Percentiles rank a stretch among this genome's conserved stretches.
Evolutionary conservation across 208 protist species (phyloP).

Genomic region (Leishmania major): DNA sequence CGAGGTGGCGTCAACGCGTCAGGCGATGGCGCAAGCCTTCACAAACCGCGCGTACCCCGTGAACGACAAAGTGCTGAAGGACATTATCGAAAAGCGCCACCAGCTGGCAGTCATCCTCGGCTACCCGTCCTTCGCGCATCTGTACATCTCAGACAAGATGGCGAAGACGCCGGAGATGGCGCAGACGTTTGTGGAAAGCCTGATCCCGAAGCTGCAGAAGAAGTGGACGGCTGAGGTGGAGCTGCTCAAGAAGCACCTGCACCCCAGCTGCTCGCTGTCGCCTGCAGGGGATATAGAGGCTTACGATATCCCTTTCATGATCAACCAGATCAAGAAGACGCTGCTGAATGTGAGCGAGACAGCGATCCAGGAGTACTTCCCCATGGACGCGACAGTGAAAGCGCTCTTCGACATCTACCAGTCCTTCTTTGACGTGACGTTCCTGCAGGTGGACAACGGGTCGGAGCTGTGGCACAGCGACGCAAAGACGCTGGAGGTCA

Average conservation of each 20-base stretch:
- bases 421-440: conserved; percentile 81
- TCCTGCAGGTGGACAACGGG: conserved; percentile 72
- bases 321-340: conserved; percentile 81
- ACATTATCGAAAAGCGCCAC: conserved; percentile 75
- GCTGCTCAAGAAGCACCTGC: conserved; percentile 68
- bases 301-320: conserved; percentile 87
- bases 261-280: conserved; percentile 72
- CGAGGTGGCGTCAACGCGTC: conserved; percentile 73
- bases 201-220: conserved; percentile 74
- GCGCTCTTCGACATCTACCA: conserved; percentile 86
- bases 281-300: conserved; percentile 55
- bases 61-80: conserved; percentile 60
- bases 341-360: conserved; percentile 83
- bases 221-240: conserved; percentile 74
- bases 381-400: conserved; percentile 75
- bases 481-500: conserved; percentile 71
- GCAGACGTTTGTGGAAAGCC: conserved; percentile 59
- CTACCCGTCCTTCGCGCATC: conserved; percentile 74
- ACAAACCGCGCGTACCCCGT: conserved; percentile 77
- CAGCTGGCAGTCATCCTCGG: conserved; percentile 61
- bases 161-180: conserved; percentile 70
- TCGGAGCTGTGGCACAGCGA: conserved; percentile 72
- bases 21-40: conserved; percentile 54
- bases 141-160: conserved; percentile 83
- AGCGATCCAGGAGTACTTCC: conserved; percentile 88